These are phyloP conservation scores for Scutellaria baicalensis DNA, from an alignment of 257 asterid species.

Conservation along the genomic window DNA sequence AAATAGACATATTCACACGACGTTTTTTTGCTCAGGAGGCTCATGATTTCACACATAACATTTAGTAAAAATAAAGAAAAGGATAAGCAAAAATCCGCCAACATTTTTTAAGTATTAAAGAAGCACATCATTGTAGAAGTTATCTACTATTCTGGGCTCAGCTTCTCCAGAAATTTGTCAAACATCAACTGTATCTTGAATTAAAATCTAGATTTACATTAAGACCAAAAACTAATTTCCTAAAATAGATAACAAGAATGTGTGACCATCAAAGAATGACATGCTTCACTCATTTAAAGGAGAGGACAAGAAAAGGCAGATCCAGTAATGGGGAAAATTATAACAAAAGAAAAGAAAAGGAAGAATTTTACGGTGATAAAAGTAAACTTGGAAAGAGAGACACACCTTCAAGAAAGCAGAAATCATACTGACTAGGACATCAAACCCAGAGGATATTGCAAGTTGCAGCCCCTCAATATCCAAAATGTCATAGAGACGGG, in stretches of 20 bases:
- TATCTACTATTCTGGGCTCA: neutral
- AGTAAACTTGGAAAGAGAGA: conserved; percentile 8
- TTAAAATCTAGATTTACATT: neutral
- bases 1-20: neutral
- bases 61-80: neutral
- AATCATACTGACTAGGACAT: conserved; percentile 57
- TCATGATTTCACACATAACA: neutral
- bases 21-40: neutral
- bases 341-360: neutral
- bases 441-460: conserved; percentile 66
- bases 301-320: neutral
- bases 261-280: neutral
- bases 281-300: neutral
- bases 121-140: neutral
- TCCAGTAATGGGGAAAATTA: neutral
- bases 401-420: conserved; percentile 62
- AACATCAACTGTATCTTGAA: neutral
- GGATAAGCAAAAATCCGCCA: neutral
- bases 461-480: conserved; percentile 85
- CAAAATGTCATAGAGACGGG: conserved; percentile 62
- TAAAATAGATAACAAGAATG: neutral
- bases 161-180: neutral
- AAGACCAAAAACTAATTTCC: neutral
- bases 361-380: neutral
- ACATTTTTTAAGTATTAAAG: neutral